phyloP scores from a whole-genome alignment of 352 stramenopile species.

The Phytophthora cryptogea region DNA sequence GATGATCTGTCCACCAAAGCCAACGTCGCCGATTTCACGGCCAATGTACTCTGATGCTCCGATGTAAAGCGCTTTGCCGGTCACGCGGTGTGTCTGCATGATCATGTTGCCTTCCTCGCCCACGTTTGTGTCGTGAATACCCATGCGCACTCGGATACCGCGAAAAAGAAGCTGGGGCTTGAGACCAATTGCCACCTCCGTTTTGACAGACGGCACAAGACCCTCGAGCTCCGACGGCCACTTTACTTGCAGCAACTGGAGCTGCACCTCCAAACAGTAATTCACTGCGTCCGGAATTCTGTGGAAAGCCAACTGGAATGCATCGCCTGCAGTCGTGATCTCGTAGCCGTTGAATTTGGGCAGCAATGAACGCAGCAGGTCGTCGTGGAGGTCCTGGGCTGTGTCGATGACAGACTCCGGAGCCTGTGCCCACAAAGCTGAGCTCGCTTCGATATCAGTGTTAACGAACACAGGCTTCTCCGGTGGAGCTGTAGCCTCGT shows the following conservation, averaged over 20 bases:
- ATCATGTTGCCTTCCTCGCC: conserved; percentile 58
- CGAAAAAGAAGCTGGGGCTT: conserved; percentile 60
- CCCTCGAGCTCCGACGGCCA: conserved; percentile 64
- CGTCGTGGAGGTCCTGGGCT: conserved; percentile 65
- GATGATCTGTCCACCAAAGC: conserved; percentile 72
- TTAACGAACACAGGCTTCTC: conserved; percentile 70
- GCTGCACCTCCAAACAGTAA: conserved; percentile 72
- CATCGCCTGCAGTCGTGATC: conserved; percentile 75
- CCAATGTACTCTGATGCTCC: conserved; percentile 67
- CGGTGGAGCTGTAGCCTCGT: conserved; percentile 38
- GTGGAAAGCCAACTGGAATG: conserved; percentile 81
- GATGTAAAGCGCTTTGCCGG: conserved; percentile 67
- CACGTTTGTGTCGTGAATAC: conserved; percentile 66
- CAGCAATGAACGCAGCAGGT: conserved; percentile 56
- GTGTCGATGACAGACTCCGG: conserved; percentile 60
- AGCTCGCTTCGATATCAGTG: conserved; percentile 80
- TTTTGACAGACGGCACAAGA: conserved; percentile 59
- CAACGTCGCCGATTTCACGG: conserved; percentile 65
- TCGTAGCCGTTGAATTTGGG: conserved; percentile 70
- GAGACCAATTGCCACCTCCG: conserved; percentile 46
- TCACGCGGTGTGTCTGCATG: conserved; percentile 63
- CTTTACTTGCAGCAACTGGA: conserved; percentile 58
- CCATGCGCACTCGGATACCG: conserved; percentile 77
- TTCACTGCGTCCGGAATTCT: conserved; percentile 57
- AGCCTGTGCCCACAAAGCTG: conserved; percentile 60